phyloP scores from a whole-genome alignment of 176 grass and related monocot genomes.

The Secale cereale region DNA sequence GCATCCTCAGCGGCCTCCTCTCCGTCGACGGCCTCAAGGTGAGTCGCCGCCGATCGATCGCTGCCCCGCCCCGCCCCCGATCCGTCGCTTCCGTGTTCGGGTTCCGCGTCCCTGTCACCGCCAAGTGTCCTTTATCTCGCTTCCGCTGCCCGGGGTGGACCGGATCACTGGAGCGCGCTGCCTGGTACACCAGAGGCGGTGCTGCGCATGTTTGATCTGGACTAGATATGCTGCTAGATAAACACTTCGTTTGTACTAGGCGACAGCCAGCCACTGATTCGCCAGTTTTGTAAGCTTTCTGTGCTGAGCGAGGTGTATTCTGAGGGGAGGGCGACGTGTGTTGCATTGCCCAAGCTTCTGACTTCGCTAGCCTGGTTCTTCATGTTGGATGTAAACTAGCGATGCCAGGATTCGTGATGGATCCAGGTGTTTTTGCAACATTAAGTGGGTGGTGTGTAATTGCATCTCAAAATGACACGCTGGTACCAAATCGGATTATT shows the following conservation, averaged over 20 bases:
- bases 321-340: not conserved
- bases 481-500: not conserved
- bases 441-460: not conserved
- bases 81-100: constrained; percentile 15
- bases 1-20: constrained; percentile 99
- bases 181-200: constrained; percentile 26
- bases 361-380: not conserved
- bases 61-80: not conserved
- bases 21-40: constrained; percentile 98
- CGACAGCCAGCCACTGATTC: not conserved
- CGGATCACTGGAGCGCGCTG: constrained; percentile 8
- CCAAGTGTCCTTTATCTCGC: not conserved
- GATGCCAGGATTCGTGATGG: not conserved
- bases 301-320: not conserved
- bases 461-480: not conserved
- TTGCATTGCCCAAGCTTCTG: not conserved
- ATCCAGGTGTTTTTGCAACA: not conserved
- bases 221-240: not conserved
- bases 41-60: not conserved
- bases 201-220: constrained; percentile 15
- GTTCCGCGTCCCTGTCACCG: not conserved
- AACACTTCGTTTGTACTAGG: not conserved
- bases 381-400: not conserved
- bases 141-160: not conserved
- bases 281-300: not conserved